Conservation (phyloP, 2,329 filamentous ascomycete genomes). For the Ophiostoma sp. region DNA sequence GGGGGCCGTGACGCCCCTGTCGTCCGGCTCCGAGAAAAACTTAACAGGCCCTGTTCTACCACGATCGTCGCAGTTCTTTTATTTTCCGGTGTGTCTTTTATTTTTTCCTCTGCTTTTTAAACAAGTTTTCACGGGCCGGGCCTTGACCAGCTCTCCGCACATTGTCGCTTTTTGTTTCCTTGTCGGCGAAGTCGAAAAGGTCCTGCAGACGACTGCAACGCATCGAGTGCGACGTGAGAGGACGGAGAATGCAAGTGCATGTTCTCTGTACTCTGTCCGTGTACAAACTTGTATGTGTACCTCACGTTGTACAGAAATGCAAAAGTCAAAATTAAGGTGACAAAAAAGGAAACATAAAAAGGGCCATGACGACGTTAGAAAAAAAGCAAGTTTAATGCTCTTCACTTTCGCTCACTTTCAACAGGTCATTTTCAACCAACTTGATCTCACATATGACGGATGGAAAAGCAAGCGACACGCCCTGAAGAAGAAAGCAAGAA, state of each 20-base stretch:
- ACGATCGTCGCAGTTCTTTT: background rate
- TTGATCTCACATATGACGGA: background rate
- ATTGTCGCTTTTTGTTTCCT: background rate
- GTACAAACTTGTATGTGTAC: background rate
- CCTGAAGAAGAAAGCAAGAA: background rate
- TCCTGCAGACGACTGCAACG: slow-evolving; percentile 8
- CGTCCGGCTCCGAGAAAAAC: background rate
- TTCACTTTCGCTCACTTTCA: background rate
- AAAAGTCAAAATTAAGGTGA: too few relatives aligned
- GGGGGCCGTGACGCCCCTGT: background rate
- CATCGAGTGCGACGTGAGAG: background rate
- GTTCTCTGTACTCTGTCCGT: background rate
- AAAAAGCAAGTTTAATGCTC: background rate
- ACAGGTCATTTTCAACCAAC: background rate
- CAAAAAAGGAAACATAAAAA: background rate
- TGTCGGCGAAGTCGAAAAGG: background rate
- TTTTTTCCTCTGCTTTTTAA: background rate
- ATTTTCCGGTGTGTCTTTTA: background rate
- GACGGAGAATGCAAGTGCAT: too few relatives aligned
- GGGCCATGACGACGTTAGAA: background rate
- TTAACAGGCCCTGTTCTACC: too few relatives aligned
- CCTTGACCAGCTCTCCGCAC: background rate
- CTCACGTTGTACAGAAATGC: background rate
- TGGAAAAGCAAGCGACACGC: background rate
- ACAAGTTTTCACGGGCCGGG: background rate